These are phyloP conservation scores for Pelargonium citronellum DNA, from an alignment of 441 rosid genomes.

Conservation along the genomic window DNA sequence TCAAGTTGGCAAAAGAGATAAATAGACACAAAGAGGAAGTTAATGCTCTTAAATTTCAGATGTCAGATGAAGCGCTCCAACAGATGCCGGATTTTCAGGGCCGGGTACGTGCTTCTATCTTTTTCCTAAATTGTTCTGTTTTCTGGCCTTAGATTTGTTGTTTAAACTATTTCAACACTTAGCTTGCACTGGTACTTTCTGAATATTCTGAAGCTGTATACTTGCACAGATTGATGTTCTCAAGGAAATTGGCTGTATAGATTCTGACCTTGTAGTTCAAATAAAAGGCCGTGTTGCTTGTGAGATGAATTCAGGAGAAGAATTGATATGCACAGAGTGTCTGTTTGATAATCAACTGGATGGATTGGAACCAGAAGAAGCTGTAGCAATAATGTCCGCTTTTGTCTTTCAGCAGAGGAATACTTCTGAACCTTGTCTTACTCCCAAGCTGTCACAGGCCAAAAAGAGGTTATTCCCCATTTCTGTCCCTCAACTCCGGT, in stretches of 20 bases:
- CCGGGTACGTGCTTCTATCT: slow-evolving; percentile 48
- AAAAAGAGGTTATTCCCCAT: slow-evolving; percentile 48
- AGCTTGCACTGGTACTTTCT: slow-evolving; percentile 5
- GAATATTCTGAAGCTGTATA: slow-evolving; percentile 18
- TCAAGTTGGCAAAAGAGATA: slow-evolving; percentile 61
- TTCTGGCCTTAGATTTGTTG: slow-evolving; percentile 12
- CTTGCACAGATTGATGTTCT: slow-evolving; percentile 79
- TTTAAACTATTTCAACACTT: slow-evolving; percentile 13
- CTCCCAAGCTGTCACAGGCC: slow-evolving; percentile 67
- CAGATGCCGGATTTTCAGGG: slow-evolving; percentile 98
- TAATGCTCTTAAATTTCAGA: slow-evolving; percentile 44
- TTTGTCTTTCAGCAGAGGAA: slow-evolving; percentile 95
- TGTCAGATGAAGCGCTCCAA: slow-evolving; percentile 87
- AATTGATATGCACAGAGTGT: slow-evolving; percentile 79
- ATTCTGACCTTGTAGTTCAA: slow-evolving; percentile 86
- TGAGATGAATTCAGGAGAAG: slow-evolving; percentile 99
- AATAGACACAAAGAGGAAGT: slow-evolving; percentile 64
- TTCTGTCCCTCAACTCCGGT: background rate
- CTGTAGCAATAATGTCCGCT: slow-evolving; percentile 98
- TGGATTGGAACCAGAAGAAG: slow-evolving; percentile 94
- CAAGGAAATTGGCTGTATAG: slow-evolving; percentile 79
- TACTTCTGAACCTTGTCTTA: slow-evolving; percentile 74
- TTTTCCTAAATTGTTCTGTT: slow-evolving; percentile 8
- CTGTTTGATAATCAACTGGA: slow-evolving; percentile 92
- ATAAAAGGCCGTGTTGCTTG: slow-evolving; percentile 97